Percentiles rank a stretch among this genome's conserved stretches.
Evolutionary conservation across 2,329 filamentous ascomycete genomes (phyloP).

Genomic region (Colletotrichum tropicale): DNA sequence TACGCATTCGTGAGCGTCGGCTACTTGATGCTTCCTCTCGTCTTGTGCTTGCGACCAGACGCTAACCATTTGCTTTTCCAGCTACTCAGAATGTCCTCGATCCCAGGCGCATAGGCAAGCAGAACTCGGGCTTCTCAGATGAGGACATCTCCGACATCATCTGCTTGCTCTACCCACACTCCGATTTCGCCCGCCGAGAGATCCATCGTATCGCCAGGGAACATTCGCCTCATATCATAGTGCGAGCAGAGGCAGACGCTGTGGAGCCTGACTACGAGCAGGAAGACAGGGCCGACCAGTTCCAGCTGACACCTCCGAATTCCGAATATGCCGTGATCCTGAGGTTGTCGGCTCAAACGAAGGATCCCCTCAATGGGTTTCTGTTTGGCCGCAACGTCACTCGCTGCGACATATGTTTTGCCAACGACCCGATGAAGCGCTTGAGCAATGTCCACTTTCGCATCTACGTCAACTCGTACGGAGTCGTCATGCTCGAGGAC

Average conservation of each 20-base stretch:
- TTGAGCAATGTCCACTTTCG: constrained; percentile 97
- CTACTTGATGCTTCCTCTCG: not conserved
- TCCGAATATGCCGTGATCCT: constrained; percentile 75
- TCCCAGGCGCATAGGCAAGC: constrained; percentile 77
- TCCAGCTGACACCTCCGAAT: constrained; percentile 55
- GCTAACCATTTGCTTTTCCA: constrained; percentile 31
- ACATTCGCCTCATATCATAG: constrained; percentile 53
- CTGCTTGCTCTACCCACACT: constrained; percentile 83
- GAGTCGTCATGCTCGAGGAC: constrained; percentile 90
- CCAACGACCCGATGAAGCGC: constrained; percentile 69
- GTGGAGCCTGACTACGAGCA: constrained; percentile 55
- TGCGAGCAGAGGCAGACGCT: constrained; percentile 51
- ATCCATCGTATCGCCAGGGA: constrained; percentile 59
- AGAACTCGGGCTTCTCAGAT: constrained; percentile 82
- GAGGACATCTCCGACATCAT: constrained; percentile 88
- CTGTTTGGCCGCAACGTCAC: constrained; percentile 79
- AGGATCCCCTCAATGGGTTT: constrained; percentile 75
- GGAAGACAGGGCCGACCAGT: constrained; percentile 55
- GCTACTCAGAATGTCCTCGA: constrained; percentile 84
- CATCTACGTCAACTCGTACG: constrained; percentile 87
- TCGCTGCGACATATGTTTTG: constrained; percentile 75
- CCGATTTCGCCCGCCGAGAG: constrained; percentile 73
- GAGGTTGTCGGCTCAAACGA: constrained; percentile 75
- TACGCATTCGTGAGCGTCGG: constrained; percentile 21
- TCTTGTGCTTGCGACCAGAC: not conserved